These are phyloP conservation scores for Nicotiana sylvestris DNA, from an alignment of 257 asterid species.

Conservation along the genomic window DNA sequence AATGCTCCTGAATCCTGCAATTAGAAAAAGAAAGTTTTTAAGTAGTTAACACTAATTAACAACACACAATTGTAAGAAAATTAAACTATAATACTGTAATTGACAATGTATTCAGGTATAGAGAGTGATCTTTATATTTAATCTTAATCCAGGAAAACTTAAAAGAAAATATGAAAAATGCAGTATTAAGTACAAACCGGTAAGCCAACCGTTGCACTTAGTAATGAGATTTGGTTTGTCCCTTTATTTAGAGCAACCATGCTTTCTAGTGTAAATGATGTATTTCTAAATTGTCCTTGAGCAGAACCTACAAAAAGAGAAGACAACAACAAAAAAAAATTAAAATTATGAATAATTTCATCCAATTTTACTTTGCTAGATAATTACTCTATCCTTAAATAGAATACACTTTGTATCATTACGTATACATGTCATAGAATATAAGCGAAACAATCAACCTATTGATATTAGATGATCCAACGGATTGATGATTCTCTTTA, in stretches of 20 bases:
- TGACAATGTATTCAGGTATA: neutral
- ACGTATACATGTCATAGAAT: neutral
- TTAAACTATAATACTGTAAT: neutral
- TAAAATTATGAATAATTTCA: no score
- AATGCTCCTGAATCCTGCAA: slow-evolving; percentile 70
- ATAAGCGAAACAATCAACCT: no score
- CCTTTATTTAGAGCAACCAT: slow-evolving; percentile 33
- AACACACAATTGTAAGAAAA: neutral
- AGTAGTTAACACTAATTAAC: neutral
- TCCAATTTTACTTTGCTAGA: neutral
- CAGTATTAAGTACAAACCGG: slow-evolving; percentile 41
- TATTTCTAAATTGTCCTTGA: slow-evolving; percentile 46
- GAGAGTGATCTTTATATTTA: neutral
- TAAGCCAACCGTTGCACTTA: slow-evolving; percentile 70
- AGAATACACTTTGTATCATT: neutral
- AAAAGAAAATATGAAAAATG: neutral
- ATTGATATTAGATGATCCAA: no score
- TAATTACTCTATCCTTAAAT: neutral
- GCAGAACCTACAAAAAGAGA: slow-evolving; percentile 36
- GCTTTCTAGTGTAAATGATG: slow-evolving; percentile 36
- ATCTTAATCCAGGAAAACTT: neutral
- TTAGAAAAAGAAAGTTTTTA: neutral
- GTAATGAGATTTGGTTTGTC: slow-evolving; percentile 54
- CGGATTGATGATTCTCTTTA: no score
- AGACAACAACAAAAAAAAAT: neutral